A percentile compares a stretch with the other conserved stretches of the same genome.
These are phyloP conservation scores for Nepenthes gracilis DNA, from an alignment of 148 eudicot genomes.

Conservation along the genomic window DNA sequence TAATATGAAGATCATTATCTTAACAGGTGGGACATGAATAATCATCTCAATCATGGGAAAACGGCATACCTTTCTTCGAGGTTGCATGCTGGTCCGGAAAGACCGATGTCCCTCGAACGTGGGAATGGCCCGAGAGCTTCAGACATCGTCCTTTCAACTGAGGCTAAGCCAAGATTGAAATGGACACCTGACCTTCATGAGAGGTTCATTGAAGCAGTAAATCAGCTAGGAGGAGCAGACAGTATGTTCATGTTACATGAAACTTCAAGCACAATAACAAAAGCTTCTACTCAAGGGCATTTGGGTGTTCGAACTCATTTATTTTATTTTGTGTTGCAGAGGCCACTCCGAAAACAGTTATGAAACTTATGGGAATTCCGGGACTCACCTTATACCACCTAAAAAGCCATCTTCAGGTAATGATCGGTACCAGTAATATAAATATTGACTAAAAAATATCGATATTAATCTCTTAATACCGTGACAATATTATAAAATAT, in stretches of 20 bases:
- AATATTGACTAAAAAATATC: not conserved
- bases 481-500: not conserved
- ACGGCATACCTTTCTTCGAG: slow-evolving; percentile 47
- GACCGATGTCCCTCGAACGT: slow-evolving; percentile 66
- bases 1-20: not conserved
- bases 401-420: slow-evolving; percentile 28
- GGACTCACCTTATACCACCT: slow-evolving; percentile 21
- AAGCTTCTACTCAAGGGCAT: not conserved
- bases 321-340: slow-evolving; percentile 25
- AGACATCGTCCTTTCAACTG: slow-evolving; percentile 83
- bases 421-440: not conserved
- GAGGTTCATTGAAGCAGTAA: slow-evolving; percentile 49
- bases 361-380: slow-evolving; percentile 17
- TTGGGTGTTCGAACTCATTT: not conserved
- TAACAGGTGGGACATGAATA: slow-evolving; percentile 34
- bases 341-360: slow-evolving; percentile 30
- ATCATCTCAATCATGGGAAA: slow-evolving; percentile 47
- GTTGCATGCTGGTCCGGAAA: slow-evolving; percentile 43
- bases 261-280: not conserved
- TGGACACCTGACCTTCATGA: slow-evolving; percentile 61
- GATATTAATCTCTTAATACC: not conserved
- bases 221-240: slow-evolving; percentile 61
- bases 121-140: slow-evolving; percentile 41
- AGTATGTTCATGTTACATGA: slow-evolving; percentile 23
- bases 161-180: slow-evolving; percentile 81